phyloP scores from a whole-genome alignment of 1,284 basidiomycete species.

The Chondrostereum purpureum region DNA sequence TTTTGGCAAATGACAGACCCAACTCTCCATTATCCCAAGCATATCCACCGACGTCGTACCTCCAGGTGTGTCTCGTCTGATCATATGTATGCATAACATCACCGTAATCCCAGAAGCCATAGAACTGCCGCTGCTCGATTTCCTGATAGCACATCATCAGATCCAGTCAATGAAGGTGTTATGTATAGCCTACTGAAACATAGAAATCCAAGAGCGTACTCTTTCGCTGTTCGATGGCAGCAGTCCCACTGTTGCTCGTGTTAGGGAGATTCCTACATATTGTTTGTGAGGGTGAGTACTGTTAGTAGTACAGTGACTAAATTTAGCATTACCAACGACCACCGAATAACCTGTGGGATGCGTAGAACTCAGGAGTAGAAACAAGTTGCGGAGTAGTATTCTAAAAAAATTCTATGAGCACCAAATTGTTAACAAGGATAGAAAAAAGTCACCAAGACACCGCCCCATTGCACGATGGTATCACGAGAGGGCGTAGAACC shows the following conservation, averaged over 20 bases:
- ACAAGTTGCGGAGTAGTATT: conserved; percentile 31
- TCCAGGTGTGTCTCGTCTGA: conserved; percentile 36
- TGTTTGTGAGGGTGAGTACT: background rate
- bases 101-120: conserved; percentile 38
- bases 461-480: conserved; percentile 24
- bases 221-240: conserved; percentile 31
- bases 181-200: conserved; percentile 21
- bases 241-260: conserved; percentile 23
- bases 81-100: conserved; percentile 39
- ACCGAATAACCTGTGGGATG: conserved; percentile 30
- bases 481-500: conserved; percentile 26
- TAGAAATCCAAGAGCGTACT: conserved; percentile 34
- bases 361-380: conserved; percentile 30
- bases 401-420: background rate
- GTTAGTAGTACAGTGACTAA: conserved; percentile 3
- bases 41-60: conserved; percentile 37
- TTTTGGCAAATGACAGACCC: conserved; percentile 15
- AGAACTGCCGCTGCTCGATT: conserved; percentile 31
- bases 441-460: conserved; percentile 21
- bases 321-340: conserved; percentile 26
- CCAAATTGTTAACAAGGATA: background rate
- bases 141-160: conserved; percentile 20
- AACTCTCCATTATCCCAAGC: conserved; percentile 36
- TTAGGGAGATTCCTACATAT: conserved; percentile 26
- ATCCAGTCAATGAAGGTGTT: background rate